Base-by-base conservation (phyloP, 2,329 filamentous ascomycete species). In the Xylariaceae sp. region DNA sequence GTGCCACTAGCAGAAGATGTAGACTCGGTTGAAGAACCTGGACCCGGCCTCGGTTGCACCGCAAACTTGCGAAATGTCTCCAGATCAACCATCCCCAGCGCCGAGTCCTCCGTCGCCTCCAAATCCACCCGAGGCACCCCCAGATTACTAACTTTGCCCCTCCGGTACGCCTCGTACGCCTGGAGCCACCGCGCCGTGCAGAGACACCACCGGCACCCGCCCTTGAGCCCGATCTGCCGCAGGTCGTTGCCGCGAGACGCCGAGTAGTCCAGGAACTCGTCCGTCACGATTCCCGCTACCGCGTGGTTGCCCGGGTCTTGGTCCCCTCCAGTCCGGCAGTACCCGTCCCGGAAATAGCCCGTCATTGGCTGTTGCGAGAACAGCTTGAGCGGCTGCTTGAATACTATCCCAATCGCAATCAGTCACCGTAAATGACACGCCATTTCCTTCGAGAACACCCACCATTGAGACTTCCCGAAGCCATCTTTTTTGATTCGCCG, bases 121-220 rank as follows among this genome's bases (percentile, higher is more conserved):
- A 79, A 55, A 37, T 73, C 72, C 14, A 80, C 67, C 48, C 62
- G 61, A 5, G 61, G 63, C 23, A 67, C 64, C 10, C 60, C 57
- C 6, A 59, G 40, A 22, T 42, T 50, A 16, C 46, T 49, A 35
- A 64, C 52, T 25, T 67, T 66, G 34, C 73, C 72, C 11, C 65
- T 65, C 37, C 67, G 72, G 49, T 73, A 66, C 2, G 78, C 78
- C 44, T 77, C 67, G 49, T 79, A 74, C 2, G 79, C 80, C 60
- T 83, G 79, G 54, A 75, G 74, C 77, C 78, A 83, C 36, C 79
- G 64, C 10, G 63, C 67, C 3, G 78, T 79, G 56, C 80, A 83
- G 5, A 84, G 63, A 61, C 80, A 84, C 78, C 80, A 83, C 60
- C 76, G 79, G 56, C 79, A 82, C 6, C 80, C 79, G 11, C 67